Conservation (phyloP, 2,329 filamentous ascomycete genomes). For the Orbilia blumenaviensis region DNA sequence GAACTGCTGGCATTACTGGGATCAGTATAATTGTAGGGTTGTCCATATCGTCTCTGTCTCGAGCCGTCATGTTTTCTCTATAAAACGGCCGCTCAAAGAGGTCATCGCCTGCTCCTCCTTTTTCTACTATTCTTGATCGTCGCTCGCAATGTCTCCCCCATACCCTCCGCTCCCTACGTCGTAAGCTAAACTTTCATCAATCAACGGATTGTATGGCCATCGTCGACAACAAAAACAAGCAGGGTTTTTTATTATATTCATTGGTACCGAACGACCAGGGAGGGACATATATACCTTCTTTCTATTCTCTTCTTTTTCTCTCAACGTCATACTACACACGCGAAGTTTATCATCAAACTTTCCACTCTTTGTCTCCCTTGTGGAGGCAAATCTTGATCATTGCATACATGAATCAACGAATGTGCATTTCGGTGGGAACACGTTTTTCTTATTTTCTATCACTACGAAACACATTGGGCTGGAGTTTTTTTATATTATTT, state of each 20-base stretch:
- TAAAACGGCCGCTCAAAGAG: conserved; percentile 36
- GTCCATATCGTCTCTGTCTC: conserved; percentile 36
- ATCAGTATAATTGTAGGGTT: conserved; percentile 54
- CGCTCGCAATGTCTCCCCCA: neutral
- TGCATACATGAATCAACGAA: conserved; percentile 29
- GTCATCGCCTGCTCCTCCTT: conserved; percentile 31
- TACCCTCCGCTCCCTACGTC: conserved; percentile 53
- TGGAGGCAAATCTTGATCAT: conserved; percentile 4
- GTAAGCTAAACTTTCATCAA: conserved; percentile 55
- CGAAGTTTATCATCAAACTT: conserved; percentile 51
- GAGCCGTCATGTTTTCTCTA: conserved; percentile 7
- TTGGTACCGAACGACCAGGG: conserved; percentile 9
- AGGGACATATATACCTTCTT: neutral
- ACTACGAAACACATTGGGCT: conserved; percentile 52
- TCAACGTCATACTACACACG: conserved; percentile 16
- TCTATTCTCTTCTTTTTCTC: neutral
- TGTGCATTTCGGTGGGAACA: conserved; percentile 50
- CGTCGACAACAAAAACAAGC: conserved; percentile 31
- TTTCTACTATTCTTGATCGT: conserved; percentile 13
- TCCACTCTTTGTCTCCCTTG: conserved; percentile 36
- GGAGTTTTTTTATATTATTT: conserved; percentile 52
- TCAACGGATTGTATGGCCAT: conserved; percentile 54
- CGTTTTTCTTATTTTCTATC: conserved; percentile 13
- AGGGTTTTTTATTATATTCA: conserved; percentile 39
- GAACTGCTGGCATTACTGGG: conserved; percentile 39